Evolutionary conservation across 2,329 filamentous ascomycete species (phyloP), one percentile per base, ranked within the genome.

Genomic region (Pseudopyricularia cyperi): DNA sequence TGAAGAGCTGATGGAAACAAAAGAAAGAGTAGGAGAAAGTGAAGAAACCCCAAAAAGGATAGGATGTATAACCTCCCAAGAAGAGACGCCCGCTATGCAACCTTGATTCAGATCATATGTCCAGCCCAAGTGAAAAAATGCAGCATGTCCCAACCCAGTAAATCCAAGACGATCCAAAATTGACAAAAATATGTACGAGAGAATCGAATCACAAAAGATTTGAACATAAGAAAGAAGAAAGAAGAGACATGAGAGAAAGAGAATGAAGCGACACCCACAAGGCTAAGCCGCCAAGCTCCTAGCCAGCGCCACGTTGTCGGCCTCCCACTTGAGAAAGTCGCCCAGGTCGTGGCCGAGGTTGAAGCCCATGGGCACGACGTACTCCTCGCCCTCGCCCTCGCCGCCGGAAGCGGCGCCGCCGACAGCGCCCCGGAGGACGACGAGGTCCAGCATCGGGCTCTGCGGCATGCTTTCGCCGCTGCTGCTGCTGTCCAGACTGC

Each of bases 261-360:
- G 22, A n/a, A 14, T 14, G 22, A 42, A 19, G 28, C n/a, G n/a
- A n/a, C n/a, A n/a, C n/a, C n/a, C n/a, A n/a, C n/a, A n/a, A n/a
- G n/a, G n/a, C n/a, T n/a, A n/a, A n/a, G n/a, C n/a, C n/a, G n/a
- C n/a, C n/a, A n/a, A n/a, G 26, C 34, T 30, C 9, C 9, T 32
- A 15, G 44, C 19, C 11, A 63, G 65, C 52, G 68, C 73, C 2
- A 72, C 70, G 52, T 77, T 67, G 57, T 78, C 71, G 4, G 73
- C 65, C 61, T 79, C 77, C 77, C 77, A 82, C 52, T 66, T 69
- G 48, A 82, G 59, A 57, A 79, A 82, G 55, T 81, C 77, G 1
- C 74, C 75, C 37, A 82, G 60, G 59, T 82, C 79, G 55, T 80
- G 75, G 11, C 72, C 71, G 2, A 82, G 66, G 56, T 82, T 82